phyloP scores from a whole-genome alignment of 2,329 filamentous ascomycete genomes.

The Fusarium tanahbumbuense region DNA sequence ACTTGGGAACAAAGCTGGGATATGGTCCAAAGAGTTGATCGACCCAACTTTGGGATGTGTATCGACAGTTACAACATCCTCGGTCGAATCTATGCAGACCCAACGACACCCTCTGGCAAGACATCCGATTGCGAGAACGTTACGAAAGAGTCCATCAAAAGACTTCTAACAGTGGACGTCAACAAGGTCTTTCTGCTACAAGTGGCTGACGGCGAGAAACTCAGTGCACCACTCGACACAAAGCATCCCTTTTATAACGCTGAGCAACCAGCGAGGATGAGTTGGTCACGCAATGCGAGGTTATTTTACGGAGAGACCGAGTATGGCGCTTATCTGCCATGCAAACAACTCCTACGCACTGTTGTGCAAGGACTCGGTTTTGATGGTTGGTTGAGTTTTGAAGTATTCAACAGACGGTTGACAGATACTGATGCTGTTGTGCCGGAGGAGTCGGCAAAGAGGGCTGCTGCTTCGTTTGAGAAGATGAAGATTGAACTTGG shows the following conservation, averaged over 20 bases:
- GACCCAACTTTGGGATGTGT: slow-evolving; percentile 80
- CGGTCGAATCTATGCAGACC: slow-evolving; percentile 77
- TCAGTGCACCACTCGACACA: slow-evolving; percentile 68
- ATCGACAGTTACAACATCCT: slow-evolving; percentile 84
- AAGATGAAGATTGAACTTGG: slow-evolving; percentile 56
- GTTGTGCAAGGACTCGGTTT: slow-evolving; percentile 74
- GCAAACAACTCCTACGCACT: slow-evolving; percentile 68
- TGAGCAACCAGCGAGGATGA: slow-evolving; percentile 69
- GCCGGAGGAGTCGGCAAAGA: slow-evolving; percentile 65
- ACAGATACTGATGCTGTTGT: slow-evolving; percentile 71
- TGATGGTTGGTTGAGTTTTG: slow-evolving; percentile 76
- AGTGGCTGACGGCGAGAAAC: slow-evolving; percentile 77
- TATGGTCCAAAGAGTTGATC: slow-evolving; percentile 71
- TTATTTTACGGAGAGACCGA: slow-evolving; percentile 67
- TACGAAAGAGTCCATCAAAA: slow-evolving; percentile 64
- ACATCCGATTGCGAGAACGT: slow-evolving; percentile 65
- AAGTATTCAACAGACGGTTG: slow-evolving; percentile 68
- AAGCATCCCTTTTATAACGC: slow-evolving; percentile 52
- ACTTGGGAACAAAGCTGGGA: slow-evolving; percentile 80
- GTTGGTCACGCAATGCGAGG: slow-evolving; percentile 79
- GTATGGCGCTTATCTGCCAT: slow-evolving; percentile 74
- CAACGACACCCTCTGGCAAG: slow-evolving; percentile 63
- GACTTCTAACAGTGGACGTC: slow-evolving; percentile 68
- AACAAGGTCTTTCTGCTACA: slow-evolving; percentile 80
- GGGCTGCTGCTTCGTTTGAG: slow-evolving; percentile 63